These are phyloP conservation scores for Colletotrichum sidae DNA, from an alignment of 2,329 filamentous ascomycete genomes.

Conservation along the genomic window DNA sequence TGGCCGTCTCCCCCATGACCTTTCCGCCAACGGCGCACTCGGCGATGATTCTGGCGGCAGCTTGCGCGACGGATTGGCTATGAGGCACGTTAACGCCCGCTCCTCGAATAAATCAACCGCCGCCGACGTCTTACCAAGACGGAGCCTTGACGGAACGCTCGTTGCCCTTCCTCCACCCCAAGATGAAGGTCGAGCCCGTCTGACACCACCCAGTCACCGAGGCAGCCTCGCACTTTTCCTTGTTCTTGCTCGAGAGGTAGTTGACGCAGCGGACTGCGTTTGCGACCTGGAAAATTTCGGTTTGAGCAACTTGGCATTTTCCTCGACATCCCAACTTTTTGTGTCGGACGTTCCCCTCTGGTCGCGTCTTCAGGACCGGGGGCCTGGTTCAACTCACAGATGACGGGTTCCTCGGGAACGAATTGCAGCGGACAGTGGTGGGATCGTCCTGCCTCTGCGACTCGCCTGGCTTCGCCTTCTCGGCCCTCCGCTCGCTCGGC, in stretches of 20 bases:
- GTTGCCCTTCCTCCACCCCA: conserved; percentile 19
- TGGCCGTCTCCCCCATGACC: conserved; percentile 17
- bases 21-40: conserved; percentile 6
- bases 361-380: background rate
- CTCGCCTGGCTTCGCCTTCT: no score
- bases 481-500: no score
- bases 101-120: background rate
- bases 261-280: background rate
- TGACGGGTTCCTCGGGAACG: background rate
- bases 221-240: background rate
- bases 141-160: conserved; percentile 6
- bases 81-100: background rate
- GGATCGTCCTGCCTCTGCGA: background rate
- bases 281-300: background rate
- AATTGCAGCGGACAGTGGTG: conserved; percentile 7
- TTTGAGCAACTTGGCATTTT: background rate
- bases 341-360: no score
- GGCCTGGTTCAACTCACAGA: background rate
- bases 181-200: conserved; percentile 7
- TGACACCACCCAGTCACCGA: background rate
- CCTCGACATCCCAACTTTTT: background rate
- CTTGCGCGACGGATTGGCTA: no score
- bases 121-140: conserved; percentile 6
- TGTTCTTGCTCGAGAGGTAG: background rate
- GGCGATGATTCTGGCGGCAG: conserved; percentile 15